Evolutionary conservation across 1,284 basidiomycete species (phyloP), one percentile per base, ranked within the genome.

Genomic region (Phylloporus gajari): DNA sequence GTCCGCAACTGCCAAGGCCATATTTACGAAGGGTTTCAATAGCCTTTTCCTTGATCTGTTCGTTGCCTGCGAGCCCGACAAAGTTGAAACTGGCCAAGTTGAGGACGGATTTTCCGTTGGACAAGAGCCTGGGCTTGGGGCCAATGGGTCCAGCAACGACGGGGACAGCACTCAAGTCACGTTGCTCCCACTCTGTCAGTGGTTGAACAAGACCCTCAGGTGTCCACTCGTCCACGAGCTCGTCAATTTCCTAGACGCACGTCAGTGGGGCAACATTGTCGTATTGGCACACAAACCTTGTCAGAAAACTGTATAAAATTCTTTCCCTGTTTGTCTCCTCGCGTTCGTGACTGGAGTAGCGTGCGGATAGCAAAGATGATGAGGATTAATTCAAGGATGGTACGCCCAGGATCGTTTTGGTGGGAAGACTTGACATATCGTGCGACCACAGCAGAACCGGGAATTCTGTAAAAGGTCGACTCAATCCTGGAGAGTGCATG

Each of bases 21-120:
- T 98, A 99, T 81, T 94, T 94, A 69, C 93, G 88, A n/a, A 99
- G 86, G 0, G 94, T 95, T 70, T 95, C 93, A 32, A 98, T 89
- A 11, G 97, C 96, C 58, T 91, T 91, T 67, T 95, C 89, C 82
- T 97, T 97, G 83, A 99, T 92, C 68, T 89, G 85, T 72, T 98
- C 96, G 78, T 96, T 95, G 35, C 94, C 94, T 53, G 95, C 91
- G 21, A 99, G 89, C 40, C 97, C 97, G 13, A 95, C 91, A 84
- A 98, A 99, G 84, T 99, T 98, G 85, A 93, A 93, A 78, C 93
- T 95, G 27, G 96, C 95, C 35, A 99, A 87, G 84, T 99, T 99
- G 75, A 93, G 84, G 19, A 94, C 95, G 2, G 91, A 90, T 84
- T 97, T 97, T 38, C 95, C 94, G 11, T 88, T 91, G 46, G 87